A percentile compares a stretch with the other conserved stretches of the same genome.
phyloP scores from a whole-genome alignment of 306 rosid species.

The Dalbergia oliveri region DNA sequence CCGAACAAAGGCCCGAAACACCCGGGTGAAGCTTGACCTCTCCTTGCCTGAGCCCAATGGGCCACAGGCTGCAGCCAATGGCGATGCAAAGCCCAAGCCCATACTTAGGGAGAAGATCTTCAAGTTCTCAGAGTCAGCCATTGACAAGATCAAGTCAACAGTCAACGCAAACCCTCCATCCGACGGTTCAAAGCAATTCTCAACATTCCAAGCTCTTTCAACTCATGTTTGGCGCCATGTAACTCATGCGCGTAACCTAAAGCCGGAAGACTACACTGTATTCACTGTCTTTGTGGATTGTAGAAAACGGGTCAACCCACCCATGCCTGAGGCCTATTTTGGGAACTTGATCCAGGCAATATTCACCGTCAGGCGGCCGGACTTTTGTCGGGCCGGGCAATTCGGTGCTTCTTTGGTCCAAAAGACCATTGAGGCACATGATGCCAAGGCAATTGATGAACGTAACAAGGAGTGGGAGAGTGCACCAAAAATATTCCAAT shows the following conservation, averaged over 20 bases:
- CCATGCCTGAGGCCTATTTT: slow-evolving; percentile 86
- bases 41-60: slow-evolving; percentile 66
- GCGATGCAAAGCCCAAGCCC: slow-evolving; percentile 50
- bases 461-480: slow-evolving; percentile 92
- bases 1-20: slow-evolving; percentile 77
- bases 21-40: slow-evolving; percentile 86
- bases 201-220: slow-evolving; percentile 90
- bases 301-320: slow-evolving; percentile 82
- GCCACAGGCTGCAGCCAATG: slow-evolving; percentile 45
- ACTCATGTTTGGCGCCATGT: slow-evolving; percentile 94
- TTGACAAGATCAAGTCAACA: slow-evolving; percentile 81
- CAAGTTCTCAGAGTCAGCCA: slow-evolving; percentile 79
- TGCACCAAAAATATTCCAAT: slow-evolving; percentile 82
- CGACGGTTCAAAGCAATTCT: slow-evolving; percentile 80
- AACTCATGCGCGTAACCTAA: slow-evolving; percentile 73
- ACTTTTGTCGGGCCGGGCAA: slow-evolving; percentile 54
- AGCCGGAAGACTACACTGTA: slow-evolving; percentile 89
- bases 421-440: slow-evolving; percentile 72
- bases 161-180: slow-evolving; percentile 57
- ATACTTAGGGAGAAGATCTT: slow-evolving; percentile 71
- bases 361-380: slow-evolving; percentile 79
- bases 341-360: slow-evolving; percentile 94
- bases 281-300: slow-evolving; percentile 95
- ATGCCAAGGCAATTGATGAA: slow-evolving; percentile 62
- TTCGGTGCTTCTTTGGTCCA: slow-evolving; percentile 76